These are phyloP conservation scores for Auriscalpium microsporum DNA, from an alignment of 768 basidiomycete species.

Conservation along the genomic window DNA sequence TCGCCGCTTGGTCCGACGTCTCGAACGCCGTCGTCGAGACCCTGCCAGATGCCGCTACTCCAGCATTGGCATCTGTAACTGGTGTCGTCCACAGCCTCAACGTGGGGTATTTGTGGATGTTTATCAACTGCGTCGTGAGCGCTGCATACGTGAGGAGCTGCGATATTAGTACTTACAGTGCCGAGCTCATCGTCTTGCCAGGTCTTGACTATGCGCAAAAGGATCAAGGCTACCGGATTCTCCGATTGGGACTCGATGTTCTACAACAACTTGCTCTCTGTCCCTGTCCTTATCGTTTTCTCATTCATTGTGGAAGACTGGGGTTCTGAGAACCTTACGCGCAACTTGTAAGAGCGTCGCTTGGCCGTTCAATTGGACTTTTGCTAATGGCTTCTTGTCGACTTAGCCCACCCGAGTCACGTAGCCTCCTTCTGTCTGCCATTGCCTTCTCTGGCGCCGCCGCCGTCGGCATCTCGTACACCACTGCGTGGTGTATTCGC, in stretches of 20 bases:
- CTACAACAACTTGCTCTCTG: constrained; percentile 94
- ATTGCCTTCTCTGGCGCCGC: constrained; percentile 97
- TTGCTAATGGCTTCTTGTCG: neutral
- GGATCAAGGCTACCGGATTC: constrained; percentile 91
- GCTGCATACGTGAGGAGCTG: constrained; percentile 71
- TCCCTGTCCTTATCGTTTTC: constrained; percentile 78
- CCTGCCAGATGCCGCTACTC: constrained; percentile 15
- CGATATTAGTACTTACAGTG: neutral
- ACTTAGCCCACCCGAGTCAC: constrained; percentile 71
- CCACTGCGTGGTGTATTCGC: constrained; percentile 97
- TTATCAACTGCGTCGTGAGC: constrained; percentile 81
- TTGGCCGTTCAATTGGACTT: neutral
- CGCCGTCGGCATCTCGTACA: constrained; percentile 95
- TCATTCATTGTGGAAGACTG: constrained; percentile 87
- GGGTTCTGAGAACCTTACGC: constrained; percentile 63
- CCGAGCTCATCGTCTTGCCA: constrained; percentile 22
- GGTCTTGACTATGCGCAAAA: constrained; percentile 94
- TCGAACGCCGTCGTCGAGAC: constrained; percentile 25
- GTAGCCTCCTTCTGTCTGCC: constrained; percentile 70
- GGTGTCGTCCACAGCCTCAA: constrained; percentile 48
- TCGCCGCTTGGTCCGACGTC: constrained; percentile 90
- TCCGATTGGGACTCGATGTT: constrained; percentile 99
- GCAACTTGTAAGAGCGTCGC: constrained; percentile 75
- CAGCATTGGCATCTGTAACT: constrained; percentile 30
- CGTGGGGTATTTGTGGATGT: constrained; percentile 94